A percentile compares a stretch with the other conserved stretches of the same genome.
Evolutionary conservation across 768 basidiomycete species (phyloP).

Genomic region (Russula vinacea): DNA sequence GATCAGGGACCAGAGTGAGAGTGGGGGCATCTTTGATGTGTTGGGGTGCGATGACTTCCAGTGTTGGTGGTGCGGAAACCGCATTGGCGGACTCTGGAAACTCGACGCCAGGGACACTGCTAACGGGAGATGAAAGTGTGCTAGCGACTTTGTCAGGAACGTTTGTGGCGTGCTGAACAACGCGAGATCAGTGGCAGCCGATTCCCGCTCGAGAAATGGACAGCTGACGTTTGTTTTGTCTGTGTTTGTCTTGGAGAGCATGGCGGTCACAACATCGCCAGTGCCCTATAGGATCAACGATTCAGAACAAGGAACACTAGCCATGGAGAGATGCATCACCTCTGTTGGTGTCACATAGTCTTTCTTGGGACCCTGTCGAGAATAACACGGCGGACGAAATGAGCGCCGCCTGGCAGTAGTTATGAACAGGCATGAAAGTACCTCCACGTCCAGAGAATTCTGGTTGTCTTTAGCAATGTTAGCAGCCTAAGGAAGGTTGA

Average conservation of each 20-base stretch:
- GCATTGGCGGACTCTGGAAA: not conserved
- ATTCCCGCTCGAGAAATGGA: not conserved
- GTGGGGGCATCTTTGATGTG: slow-evolving; percentile 4
- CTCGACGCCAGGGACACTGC: not conserved
- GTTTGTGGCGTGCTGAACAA: slow-evolving; percentile 11
- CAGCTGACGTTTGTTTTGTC: slow-evolving; percentile 18
- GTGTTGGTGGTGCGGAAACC: not conserved
- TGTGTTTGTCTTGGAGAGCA: not conserved
- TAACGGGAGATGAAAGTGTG: not conserved
- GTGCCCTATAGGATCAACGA: not conserved
- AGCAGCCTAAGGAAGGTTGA: slow-evolving; percentile 15
- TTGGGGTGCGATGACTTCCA: not conserved
- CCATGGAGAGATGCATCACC: slow-evolving; percentile 2
- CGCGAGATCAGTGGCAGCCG: not conserved
- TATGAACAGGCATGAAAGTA: not conserved
- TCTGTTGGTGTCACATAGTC: not conserved
- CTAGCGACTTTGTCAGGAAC: not conserved
- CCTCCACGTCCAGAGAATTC: slow-evolving; percentile 2
- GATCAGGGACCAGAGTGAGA: not conserved
- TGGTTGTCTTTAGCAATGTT: slow-evolving; percentile 16
- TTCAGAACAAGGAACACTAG: not conserved
- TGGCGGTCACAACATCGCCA: not conserved
- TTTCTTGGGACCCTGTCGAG: slow-evolving; percentile 12
- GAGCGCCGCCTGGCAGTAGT: not conserved
- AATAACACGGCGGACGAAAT: not conserved